phyloP scores from a whole-genome alignment of 1,139 yeast species.

The Williopsis jadinii region DNA sequence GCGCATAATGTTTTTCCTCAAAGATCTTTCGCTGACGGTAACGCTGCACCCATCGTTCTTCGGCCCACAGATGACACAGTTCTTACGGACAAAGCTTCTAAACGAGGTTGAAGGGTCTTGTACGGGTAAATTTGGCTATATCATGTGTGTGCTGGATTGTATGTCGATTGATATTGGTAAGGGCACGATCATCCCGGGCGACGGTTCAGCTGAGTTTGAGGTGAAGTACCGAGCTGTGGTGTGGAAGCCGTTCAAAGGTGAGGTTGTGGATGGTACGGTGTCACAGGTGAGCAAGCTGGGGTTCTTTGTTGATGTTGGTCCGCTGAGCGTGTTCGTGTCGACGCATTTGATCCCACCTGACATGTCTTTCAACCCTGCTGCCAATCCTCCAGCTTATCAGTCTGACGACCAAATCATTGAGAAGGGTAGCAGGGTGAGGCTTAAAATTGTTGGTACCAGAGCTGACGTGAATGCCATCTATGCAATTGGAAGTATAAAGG shows the following conservation, averaged over 20 bases:
- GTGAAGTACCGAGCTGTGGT: constrained; percentile 96
- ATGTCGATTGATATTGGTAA: constrained; percentile 93
- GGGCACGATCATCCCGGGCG: constrained; percentile 84
- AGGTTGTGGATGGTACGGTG: constrained; percentile 94
- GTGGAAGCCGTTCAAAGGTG: constrained; percentile 98
- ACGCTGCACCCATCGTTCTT: constrained; percentile 96
- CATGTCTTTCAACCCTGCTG: constrained; percentile 89
- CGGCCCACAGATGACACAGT: constrained; percentile 97
- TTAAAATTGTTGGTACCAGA: constrained; percentile 94
- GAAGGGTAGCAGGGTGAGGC: constrained; percentile 87
- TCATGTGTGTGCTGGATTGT: constrained; percentile 91
- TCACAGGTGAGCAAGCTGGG: constrained; percentile 95
- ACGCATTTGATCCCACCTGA: constrained; percentile 93
- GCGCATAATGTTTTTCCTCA: constrained; percentile 37
- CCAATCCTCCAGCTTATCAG: constrained; percentile 97
- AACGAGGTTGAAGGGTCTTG: constrained; percentile 98
- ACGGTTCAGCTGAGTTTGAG: constrained; percentile 93
- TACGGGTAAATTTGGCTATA: constrained; percentile 97
- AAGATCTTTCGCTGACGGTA: constrained; percentile 84
- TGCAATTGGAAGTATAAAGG: constrained; percentile 96
- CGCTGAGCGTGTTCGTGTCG: constrained; percentile 88
- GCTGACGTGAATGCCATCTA: constrained; percentile 96
- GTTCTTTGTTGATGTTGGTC: constrained; percentile 97
- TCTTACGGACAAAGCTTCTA: constrained; percentile 77
- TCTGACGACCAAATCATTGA: constrained; percentile 93